Evolutionary conservation across 2,329 filamentous ascomycete genomes (phyloP).

Genomic region (Talaromyces sp.): DNA sequence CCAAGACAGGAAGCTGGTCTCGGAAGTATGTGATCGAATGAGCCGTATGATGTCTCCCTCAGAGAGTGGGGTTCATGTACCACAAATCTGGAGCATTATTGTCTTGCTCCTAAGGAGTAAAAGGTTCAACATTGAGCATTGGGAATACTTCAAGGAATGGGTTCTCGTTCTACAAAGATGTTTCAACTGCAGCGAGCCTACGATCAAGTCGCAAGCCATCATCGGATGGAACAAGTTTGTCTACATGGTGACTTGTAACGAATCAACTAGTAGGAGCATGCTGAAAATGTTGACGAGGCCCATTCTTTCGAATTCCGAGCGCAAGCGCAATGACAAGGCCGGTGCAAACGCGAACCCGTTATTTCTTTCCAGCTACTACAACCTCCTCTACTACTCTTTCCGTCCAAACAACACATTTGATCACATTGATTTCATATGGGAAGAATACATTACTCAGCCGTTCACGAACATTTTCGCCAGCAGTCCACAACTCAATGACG

Average conservation of each 20-base stretch:
- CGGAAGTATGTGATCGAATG: conserved; percentile 65
- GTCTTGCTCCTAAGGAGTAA: conserved; percentile 68
- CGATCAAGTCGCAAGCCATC: conserved; percentile 72
- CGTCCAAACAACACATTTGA: conserved; percentile 62
- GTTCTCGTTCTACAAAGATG: conserved; percentile 74
- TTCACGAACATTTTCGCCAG: conserved; percentile 55
- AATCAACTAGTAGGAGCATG: conserved; percentile 53
- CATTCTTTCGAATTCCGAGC: conserved; percentile 64
- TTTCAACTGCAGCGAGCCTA: conserved; percentile 72
- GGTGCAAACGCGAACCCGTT: conserved; percentile 51
- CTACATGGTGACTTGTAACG: conserved; percentile 65
- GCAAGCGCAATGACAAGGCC: conserved; percentile 54
- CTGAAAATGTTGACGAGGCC: conserved; percentile 65
- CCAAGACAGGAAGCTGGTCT: conserved; percentile 61
- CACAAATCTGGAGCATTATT: conserved; percentile 83
- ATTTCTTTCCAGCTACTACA: conserved; percentile 70
- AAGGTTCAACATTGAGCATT: conserved; percentile 58
- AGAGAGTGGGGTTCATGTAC: conserved; percentile 63
- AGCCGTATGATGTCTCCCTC: conserved; percentile 61
- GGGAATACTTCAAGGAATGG: conserved; percentile 72
- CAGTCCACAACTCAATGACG: conserved; percentile 51
- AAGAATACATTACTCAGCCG: conserved; percentile 64
- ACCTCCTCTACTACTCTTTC: conserved; percentile 77
- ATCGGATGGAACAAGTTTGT: conserved; percentile 82
- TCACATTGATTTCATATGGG: conserved; percentile 76